Percentiles rank a stretch among this genome's conserved stretches.
These are phyloP conservation scores for Pseudoscleropodium purum DNA, from an alignment of 225 moss, liverwort and hornwort species.

Conservation along the genomic window DNA sequence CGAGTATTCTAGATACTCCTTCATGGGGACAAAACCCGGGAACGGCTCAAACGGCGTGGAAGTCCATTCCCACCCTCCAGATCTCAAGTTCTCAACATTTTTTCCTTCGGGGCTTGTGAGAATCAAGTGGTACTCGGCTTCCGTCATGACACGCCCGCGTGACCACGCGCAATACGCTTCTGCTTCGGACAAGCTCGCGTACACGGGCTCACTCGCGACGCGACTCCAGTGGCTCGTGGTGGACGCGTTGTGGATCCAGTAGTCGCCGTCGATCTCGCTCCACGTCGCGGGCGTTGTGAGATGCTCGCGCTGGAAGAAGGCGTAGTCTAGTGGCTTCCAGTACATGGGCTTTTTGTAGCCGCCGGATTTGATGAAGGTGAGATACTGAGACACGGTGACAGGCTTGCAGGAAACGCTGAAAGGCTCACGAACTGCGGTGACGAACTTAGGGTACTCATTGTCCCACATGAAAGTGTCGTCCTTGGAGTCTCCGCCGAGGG, in stretches of 20 bases:
- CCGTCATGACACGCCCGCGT: conserved; percentile 59
- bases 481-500: conserved; percentile 28
- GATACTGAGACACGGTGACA: conserved; percentile 47
- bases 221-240: conserved; percentile 44
- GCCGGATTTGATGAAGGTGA: conserved; percentile 44
- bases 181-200: conserved; percentile 70
- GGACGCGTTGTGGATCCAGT: conserved; percentile 43
- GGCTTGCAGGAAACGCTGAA: conserved; percentile 45
- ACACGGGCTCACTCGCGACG: conserved; percentile 55
- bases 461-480: conserved; percentile 68
- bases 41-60: conserved; percentile 49
- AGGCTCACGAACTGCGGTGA: background rate
- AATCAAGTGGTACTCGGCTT: conserved; percentile 57
- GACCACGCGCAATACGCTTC: conserved; percentile 71
- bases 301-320: conserved; percentile 35
- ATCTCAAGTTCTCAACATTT: conserved; percentile 35
- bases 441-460: conserved; percentile 55
- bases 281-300: conserved; percentile 58
- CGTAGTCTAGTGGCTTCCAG: conserved; percentile 56
- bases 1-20: conserved; percentile 69
- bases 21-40: conserved; percentile 55
- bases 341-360: conserved; percentile 37
- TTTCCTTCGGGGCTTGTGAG: conserved; percentile 5
- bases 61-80: conserved; percentile 81
- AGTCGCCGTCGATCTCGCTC: conserved; percentile 51